Conservation (phyloP, 1,284 basidiomycete genomes). For the Coniferiporia weirii region DNA sequence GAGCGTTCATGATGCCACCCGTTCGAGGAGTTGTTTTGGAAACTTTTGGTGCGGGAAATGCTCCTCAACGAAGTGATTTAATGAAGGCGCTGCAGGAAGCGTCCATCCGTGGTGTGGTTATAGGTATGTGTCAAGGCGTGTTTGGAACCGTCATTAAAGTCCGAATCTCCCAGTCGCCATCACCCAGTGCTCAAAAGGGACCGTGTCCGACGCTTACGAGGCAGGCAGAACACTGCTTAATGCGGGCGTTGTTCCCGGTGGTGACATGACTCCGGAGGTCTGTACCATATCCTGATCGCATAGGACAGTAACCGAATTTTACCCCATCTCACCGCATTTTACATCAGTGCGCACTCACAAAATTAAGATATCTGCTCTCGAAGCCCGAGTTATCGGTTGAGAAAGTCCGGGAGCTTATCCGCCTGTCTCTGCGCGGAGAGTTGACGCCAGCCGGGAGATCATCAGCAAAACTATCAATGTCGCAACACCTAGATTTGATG, state of each 20-base stretch:
- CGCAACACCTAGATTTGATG: slow-evolving; percentile 54
- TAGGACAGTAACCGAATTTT: slow-evolving; percentile 1
- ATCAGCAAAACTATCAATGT: slow-evolving; percentile 36
- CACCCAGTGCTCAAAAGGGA: slow-evolving; percentile 82
- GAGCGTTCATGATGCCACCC: slow-evolving; percentile 67
- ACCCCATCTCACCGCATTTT: background rate
- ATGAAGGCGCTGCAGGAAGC: slow-evolving; percentile 72
- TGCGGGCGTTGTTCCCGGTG: slow-evolving; percentile 72
- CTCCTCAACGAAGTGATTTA: slow-evolving; percentile 67
- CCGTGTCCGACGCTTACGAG: slow-evolving; percentile 77
- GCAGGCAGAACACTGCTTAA: slow-evolving; percentile 71
- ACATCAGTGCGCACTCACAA: slow-evolving; percentile 78
- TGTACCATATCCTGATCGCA: slow-evolving; percentile 12
- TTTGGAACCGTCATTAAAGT: background rate
- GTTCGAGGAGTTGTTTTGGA: slow-evolving; percentile 80
- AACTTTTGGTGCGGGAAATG: slow-evolving; percentile 87
- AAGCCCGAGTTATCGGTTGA: slow-evolving; percentile 68
- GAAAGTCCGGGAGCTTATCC: slow-evolving; percentile 75
- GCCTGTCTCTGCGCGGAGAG: slow-evolving; percentile 81
- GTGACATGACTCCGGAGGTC: slow-evolving; percentile 94
- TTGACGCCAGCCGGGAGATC: slow-evolving; percentile 51
- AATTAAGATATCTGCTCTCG: slow-evolving; percentile 83
- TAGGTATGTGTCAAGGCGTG: slow-evolving; percentile 27
- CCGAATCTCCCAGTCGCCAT: slow-evolving; percentile 58
- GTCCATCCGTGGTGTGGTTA: slow-evolving; percentile 75